Evolutionary conservation across 331 rosid genomes (phyloP).

Genomic region (Pyrus hybrid): DNA sequence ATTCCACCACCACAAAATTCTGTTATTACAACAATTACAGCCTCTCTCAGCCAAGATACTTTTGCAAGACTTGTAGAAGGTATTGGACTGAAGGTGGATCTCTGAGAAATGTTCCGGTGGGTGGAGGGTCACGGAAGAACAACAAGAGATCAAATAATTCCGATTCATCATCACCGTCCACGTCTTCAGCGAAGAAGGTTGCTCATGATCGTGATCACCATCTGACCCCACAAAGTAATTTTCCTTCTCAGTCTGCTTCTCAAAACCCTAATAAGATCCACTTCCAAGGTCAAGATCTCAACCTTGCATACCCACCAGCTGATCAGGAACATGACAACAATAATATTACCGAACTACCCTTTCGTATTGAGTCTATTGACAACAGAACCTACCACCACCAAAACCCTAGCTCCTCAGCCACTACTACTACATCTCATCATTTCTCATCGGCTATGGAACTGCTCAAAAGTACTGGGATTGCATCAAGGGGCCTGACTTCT

Average conservation of each 20-base stretch:
- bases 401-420: constrained; percentile 26
- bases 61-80: constrained; percentile 87
- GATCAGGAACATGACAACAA: constrained; percentile 32
- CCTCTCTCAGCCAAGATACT: constrained; percentile 82
- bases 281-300: constrained; percentile 74
- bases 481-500: constrained; percentile 55
- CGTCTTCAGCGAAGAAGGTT: constrained; percentile 33
- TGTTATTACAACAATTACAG: constrained; percentile 91
- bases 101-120: constrained; percentile 78
- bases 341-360: constrained; percentile 35
- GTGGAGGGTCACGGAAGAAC: constrained; percentile 82
- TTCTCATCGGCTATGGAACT: constrained; percentile 54
- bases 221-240: constrained; percentile 11
- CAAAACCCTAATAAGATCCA: constrained; percentile 71
- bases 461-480: constrained; percentile 45
- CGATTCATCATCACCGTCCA: constrained; percentile 12
- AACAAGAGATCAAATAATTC: constrained; percentile 43
- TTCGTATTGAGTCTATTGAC: not conserved
- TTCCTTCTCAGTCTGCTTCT: constrained; percentile 39
- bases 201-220: constrained; percentile 24
- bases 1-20: constrained; percentile 81
- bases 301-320: constrained; percentile 60
- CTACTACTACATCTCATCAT: constrained; percentile 20
- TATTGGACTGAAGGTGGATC: constrained; percentile 97
- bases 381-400: constrained; percentile 8